Base-by-base conservation (phyloP, 805 yeast genomes). In the Sugiyamaella floridensis region DNA sequence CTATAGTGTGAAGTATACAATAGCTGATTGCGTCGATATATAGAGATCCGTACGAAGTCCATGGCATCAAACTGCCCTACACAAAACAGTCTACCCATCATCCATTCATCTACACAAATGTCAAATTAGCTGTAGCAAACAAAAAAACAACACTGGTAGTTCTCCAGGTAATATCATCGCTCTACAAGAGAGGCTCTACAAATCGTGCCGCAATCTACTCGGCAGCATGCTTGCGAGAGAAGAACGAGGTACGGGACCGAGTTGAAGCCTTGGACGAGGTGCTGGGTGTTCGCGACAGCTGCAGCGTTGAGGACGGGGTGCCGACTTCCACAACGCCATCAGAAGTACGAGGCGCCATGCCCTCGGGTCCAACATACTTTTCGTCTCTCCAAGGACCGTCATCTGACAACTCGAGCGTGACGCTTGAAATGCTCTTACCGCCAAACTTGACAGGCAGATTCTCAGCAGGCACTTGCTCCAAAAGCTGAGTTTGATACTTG, bases 371-470 rank as follows among this genome's bases (percentile, higher is more conserved):
- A 67, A 89, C 84, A 71, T 65, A 92, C 71, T 85, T 63, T 32
- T 83, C 75, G 57, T 92, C 93, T 78, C 97, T 86, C 99, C 99
- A 93, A 58, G 99, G 99, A 60, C 99, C 99, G 60, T 85, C 75
- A 68, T 93, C 98, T 41, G 93, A 81, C 64, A 93, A 74, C 70
- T 83, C 86, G 59, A 93, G 78, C 22, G 95, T 96, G 46, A 81
- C 86, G 9, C 78, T 76, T 8, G 22, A 29, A 60, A 72, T 78
- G 34, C 93, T 83, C 58, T 66, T 65, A 60, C 99, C 99, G 57
- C 99, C 99, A 64, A 87, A 92, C 73, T 88, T 89, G 47, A 62
- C 75, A 45, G 99, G 99, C 66, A 93, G 79, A 76, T 92, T 92
- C 70, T 88, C 95, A 8, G 84, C 82, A 19, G 98, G 97, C 58